phyloP scores from a whole-genome alignment of 495 filamentous ascomycete genomes.

The Penicillium simplicissimum region DNA sequence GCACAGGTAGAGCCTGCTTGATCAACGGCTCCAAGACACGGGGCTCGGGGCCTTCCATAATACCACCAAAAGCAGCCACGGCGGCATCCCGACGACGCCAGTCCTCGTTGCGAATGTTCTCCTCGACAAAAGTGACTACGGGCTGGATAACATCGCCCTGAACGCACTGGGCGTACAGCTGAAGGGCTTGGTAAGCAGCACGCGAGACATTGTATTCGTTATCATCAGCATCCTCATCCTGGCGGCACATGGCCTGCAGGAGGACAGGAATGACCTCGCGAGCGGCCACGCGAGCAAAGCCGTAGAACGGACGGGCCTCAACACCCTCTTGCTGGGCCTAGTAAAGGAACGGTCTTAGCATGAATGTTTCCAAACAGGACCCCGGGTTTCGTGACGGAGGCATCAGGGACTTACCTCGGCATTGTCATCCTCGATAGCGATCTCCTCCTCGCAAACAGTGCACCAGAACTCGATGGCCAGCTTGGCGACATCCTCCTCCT shows the following conservation, averaged over 20 bases:
- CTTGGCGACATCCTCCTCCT: constrained; percentile 97
- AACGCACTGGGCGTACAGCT: constrained; percentile 92
- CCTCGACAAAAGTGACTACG: constrained; percentile 87
- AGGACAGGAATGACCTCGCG: constrained; percentile 92
- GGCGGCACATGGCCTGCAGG: constrained; percentile 83
- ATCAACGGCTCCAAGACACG: constrained; percentile 85
- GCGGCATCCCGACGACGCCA: constrained; percentile 94
- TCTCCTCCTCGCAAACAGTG: constrained; percentile 98
- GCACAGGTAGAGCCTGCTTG: constrained; percentile 86
- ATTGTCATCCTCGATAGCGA: constrained; percentile 96
- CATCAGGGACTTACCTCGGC: constrained; percentile 59
- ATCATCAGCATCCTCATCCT: constrained; percentile 94
- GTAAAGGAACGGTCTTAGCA: constrained; percentile 6
- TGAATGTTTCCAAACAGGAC: background rate
- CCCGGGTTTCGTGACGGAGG: background rate
- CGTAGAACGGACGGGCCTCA: constrained; percentile 84
- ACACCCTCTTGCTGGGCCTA: constrained; percentile 66
- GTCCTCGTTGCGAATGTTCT: constrained; percentile 82
- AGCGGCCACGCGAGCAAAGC: constrained; percentile 86
- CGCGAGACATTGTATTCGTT: constrained; percentile 97
- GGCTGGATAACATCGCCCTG: constrained; percentile 75
- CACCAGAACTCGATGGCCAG: constrained; percentile 99
- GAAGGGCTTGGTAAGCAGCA: constrained; percentile 93
- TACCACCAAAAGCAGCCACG: constrained; percentile 96
- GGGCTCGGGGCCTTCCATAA: constrained; percentile 97